A percentile compares a stretch with the other conserved stretches of the same genome.
phyloP scores from a whole-genome alignment of 208 protist species.

The Giardia duodenalis region DNA sequence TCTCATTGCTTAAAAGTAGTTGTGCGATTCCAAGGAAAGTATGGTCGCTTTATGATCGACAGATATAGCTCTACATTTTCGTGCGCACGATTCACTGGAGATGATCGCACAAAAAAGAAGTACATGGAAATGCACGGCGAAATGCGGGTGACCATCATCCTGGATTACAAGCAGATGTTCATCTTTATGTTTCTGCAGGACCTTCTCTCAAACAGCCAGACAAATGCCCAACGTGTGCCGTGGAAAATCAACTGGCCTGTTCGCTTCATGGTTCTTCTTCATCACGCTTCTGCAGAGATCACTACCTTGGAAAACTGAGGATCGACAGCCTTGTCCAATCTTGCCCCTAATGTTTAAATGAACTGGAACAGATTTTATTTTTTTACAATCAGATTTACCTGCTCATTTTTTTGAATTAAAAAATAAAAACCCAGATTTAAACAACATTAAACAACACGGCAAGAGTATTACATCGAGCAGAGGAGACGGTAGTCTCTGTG shows the following conservation, averaged over 20 bases:
- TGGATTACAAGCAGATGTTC: background rate
- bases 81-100: background rate
- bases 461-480: too few species aligned
- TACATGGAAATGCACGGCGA: background rate
- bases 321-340: too few species aligned
- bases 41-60: background rate
- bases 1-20: slow-evolving; percentile 9
- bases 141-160: background rate
- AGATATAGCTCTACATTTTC: background rate
- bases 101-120: background rate
- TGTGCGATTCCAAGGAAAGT: background rate
- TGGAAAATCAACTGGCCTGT: background rate
- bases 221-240: background rate
- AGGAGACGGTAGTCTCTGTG: too few species aligned
- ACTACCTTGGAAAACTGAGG: too few species aligned
- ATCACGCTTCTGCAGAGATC: background rate
- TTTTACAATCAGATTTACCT: too few species aligned
- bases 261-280: background rate
- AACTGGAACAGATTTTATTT: too few species aligned
- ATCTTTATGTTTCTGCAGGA: background rate
- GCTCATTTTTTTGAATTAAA: too few species aligned
- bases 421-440: too few species aligned
- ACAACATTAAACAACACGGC: too few species aligned
- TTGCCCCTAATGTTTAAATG: too few species aligned
- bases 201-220: background rate